Conservation (phyloP, 2,329 filamentous ascomycete species). For the Penicillium palitans region DNA sequence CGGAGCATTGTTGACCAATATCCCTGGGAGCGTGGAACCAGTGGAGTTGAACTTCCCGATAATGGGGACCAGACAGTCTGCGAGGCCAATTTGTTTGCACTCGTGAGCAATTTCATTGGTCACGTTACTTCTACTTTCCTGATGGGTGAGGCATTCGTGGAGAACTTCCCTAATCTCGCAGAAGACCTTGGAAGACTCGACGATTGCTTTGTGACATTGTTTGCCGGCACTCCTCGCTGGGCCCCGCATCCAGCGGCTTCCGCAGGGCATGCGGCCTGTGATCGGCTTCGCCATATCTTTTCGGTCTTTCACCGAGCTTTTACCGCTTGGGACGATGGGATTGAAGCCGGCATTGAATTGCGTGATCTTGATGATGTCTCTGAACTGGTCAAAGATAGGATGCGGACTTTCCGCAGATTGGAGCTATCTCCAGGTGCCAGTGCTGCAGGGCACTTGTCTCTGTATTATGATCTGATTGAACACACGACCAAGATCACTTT, state of each 20-base stretch:
- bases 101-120: constrained; percentile 60
- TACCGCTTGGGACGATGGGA: constrained; percentile 43
- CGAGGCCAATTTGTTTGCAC: constrained; percentile 53
- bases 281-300: constrained; percentile 43
- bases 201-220: constrained; percentile 53
- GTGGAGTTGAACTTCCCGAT: constrained; percentile 45
- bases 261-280: constrained; percentile 50
- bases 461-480: constrained; percentile 57
- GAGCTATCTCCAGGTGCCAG: constrained; percentile 41
- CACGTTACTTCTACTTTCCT: constrained; percentile 49
- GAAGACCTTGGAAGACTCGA: constrained; percentile 59
- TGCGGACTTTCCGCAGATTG: constrained; percentile 42
- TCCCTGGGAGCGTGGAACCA: constrained; percentile 59
- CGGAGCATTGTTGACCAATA: constrained; percentile 61
- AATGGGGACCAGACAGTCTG: constrained; percentile 45
- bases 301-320: constrained; percentile 47
- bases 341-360: constrained; percentile 46
- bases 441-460: constrained; percentile 46
- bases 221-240: constrained; percentile 58
- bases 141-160: constrained; percentile 54
- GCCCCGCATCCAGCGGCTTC: constrained; percentile 54
- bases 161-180: constrained; percentile 54
- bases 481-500: constrained; percentile 55
- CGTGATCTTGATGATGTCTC: constrained; percentile 53
- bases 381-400: constrained; percentile 45